A percentile compares a stretch with the other conserved stretches of the same genome.
phyloP scores from a whole-genome alignment of 345 rosid species.

The Lepidium africanum region DNA sequence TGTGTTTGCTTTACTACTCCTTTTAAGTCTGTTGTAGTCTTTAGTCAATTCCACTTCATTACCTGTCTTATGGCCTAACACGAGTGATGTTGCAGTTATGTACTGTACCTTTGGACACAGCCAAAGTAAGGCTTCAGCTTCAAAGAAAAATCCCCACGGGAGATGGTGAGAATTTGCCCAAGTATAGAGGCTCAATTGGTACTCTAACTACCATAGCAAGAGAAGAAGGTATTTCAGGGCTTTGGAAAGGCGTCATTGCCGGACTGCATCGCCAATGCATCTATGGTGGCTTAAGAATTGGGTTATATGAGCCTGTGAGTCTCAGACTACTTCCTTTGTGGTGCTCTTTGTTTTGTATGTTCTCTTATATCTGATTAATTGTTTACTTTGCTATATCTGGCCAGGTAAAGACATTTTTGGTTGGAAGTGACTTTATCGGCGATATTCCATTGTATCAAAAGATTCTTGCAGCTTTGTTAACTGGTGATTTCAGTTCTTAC shows the following conservation, averaged over 20 bases:
- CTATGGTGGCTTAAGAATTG: slow-evolving; percentile 90
- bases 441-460: slow-evolving; percentile 77
- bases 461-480: slow-evolving; percentile 82
- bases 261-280: slow-evolving; percentile 91
- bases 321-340: slow-evolving; percentile 10
- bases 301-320: slow-evolving; percentile 85
- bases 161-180: slow-evolving; percentile 48
- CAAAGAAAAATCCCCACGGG: slow-evolving; percentile 52
- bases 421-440: slow-evolving; percentile 72
- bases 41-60: background rate
- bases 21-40: background rate
- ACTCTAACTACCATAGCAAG: slow-evolving; percentile 75
- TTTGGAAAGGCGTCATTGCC: slow-evolving; percentile 89
- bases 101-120: slow-evolving; percentile 86
- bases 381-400: slow-evolving; percentile 14
- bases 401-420: slow-evolving; percentile 82
- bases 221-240: slow-evolving; percentile 79
- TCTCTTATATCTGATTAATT: background rate
- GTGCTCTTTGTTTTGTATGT: background rate
- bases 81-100: slow-evolving; percentile 47
- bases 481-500: slow-evolving; percentile 45
- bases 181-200: slow-evolving; percentile 70
- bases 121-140: slow-evolving; percentile 97
- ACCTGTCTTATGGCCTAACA: background rate
- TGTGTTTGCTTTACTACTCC: background rate